Evolutionary conservation across 805 yeast genomes (phyloP), one percentile per base, ranked within the genome.

Genomic region (Starmera dryadoides): DNA sequence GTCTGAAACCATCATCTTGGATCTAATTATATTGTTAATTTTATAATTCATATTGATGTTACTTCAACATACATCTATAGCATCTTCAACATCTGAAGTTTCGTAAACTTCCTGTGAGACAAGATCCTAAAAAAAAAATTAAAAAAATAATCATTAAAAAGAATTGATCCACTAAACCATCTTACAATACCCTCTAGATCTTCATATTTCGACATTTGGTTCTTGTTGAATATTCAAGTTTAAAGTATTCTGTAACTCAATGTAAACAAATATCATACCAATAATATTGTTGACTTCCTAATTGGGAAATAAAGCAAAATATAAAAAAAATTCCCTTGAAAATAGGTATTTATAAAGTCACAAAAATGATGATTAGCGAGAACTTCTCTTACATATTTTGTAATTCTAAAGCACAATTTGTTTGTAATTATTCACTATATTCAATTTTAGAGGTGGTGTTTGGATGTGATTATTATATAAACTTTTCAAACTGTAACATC

Each of bases 81-180:
- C 51, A 40, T 71, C 76, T 4, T 75, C 72, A 1, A 46, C 45
- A 36, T 53, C 57, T 2, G 56, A 52, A 6, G 75, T 68, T 49
- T 71, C 76, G 42, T 59, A 71, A 2, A 71, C 62, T 25, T 64
- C 71, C 40, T 49, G 58, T 1, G 62, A 44, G 4, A 46, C 54
- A 20, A 38, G 26, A 35, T 57, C 64, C 56, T 53, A 12, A 31
- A 16, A 11, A 31, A 18, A 31, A 30, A 30, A 30, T 14, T 4
- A 29, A 29, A n/a, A n/a, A 5, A 29, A 4, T 29, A 16, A 12
- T 30, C n/a, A 12, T 30, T 15, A 29, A n/a, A 14, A 29, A 29
- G 8, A 29, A 6, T 14, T 14, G 15, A 29, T 6, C 7, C 31
- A 14, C 7, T 29, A 9, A n/a, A n/a, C n/a, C n/a, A n/a, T n/a